phyloP scores from a whole-genome alignment of 352 stramenopile genomes.

The Phytophthora sp. region DNA sequence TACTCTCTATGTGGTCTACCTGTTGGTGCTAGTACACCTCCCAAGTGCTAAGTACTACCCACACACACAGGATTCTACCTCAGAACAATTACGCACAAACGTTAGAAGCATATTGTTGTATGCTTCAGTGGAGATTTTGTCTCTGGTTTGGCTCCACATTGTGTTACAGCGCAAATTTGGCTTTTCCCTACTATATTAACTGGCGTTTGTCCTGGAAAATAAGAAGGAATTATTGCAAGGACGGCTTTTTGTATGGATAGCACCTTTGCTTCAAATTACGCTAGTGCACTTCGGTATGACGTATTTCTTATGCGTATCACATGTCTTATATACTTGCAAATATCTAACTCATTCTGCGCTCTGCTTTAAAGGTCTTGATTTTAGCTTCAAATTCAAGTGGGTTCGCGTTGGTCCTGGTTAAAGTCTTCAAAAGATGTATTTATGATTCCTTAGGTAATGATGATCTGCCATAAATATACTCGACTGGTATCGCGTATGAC shows the following conservation, averaged over 20 bases:
- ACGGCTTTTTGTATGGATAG: conserved; percentile 31
- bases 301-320: background rate
- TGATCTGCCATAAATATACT: background rate
- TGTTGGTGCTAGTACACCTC: conserved; percentile 12
- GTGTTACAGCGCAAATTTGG: conserved; percentile 9
- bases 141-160: background rate
- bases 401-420: no score
- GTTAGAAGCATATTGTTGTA: background rate
- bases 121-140: background rate
- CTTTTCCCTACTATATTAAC: conserved; percentile 27
- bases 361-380: conserved; percentile 14
- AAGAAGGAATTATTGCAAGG: conserved; percentile 26
- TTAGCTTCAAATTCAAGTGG: conserved; percentile 23
- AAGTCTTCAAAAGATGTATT: no score
- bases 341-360: no score
- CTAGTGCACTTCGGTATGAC: conserved; percentile 37
- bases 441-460: no score
- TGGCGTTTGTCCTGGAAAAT: conserved; percentile 47
- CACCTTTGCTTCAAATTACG: conserved; percentile 26
- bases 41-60: conserved; percentile 29
- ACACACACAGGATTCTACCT: background rate
- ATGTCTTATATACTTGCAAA: background rate
- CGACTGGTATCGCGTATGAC: no score
- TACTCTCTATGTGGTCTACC: conserved; percentile 17
- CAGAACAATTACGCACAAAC: background rate